These are phyloP conservation scores for Curvularia lunata DNA, from an alignment of 2,329 filamentous ascomycete species.

Conservation along the genomic window DNA sequence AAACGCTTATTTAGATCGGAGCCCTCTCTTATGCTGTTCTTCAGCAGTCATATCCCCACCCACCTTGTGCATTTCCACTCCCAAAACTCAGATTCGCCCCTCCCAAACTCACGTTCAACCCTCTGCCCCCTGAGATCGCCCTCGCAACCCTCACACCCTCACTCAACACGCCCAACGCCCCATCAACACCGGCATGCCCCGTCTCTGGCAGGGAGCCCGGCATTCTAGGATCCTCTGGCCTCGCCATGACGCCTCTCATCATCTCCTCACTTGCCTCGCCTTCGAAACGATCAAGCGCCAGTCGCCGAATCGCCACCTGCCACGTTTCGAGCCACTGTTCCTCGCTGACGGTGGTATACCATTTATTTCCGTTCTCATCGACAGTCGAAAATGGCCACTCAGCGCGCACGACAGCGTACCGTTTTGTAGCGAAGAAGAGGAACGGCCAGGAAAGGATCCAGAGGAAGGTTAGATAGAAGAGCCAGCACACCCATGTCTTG, in stretches of 20 bases:
- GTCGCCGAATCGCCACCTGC: constrained; percentile 64
- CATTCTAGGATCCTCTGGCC: constrained; percentile 55
- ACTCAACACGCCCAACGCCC: constrained; percentile 40
- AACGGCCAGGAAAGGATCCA: constrained; percentile 75
- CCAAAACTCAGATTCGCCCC: constrained; percentile 18
- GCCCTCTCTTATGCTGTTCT: not conserved
- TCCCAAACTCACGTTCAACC: constrained; percentile 14
- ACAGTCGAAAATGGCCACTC: constrained; percentile 64
- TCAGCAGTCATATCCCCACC: constrained; percentile 44
- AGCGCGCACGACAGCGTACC: constrained; percentile 68
- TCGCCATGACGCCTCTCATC: constrained; percentile 37
- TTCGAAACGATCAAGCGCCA: constrained; percentile 65
- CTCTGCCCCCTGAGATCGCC: constrained; percentile 29
- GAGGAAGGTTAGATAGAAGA: constrained; percentile 71
- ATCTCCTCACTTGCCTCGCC: constrained; percentile 60
- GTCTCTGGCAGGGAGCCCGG: constrained; percentile 34
- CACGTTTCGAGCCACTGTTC: constrained; percentile 68
- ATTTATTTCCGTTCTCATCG: constrained; percentile 44
- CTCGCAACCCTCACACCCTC: constrained; percentile 44
- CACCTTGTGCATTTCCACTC: constrained; percentile 31
- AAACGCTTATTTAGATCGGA: not conserved
- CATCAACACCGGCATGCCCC: constrained; percentile 41
- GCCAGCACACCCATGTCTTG: constrained; percentile 66
- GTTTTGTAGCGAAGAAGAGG: constrained; percentile 70
- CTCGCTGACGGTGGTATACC: constrained; percentile 60